Evolutionary conservation across 169 alveolate species (phyloP).

Genomic region (Nephromyces sp.): DNA sequence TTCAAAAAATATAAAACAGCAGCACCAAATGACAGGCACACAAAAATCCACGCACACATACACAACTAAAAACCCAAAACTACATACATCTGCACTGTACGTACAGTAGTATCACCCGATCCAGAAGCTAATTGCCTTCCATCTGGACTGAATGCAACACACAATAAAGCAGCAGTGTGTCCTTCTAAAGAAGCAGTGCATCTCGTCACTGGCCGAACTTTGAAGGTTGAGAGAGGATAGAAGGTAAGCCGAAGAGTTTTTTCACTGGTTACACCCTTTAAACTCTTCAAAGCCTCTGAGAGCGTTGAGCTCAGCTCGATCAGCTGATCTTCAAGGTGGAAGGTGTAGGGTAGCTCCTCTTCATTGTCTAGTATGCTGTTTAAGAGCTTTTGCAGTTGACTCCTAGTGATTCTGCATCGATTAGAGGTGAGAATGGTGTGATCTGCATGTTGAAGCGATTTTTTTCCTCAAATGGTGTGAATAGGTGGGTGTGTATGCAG

Average conservation of each 20-base stretch:
- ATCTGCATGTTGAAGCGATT: no score
- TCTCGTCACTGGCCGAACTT: constrained; percentile 75
- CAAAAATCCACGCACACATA: not conserved
- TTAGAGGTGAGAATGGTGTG: no score
- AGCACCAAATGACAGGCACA: not conserved
- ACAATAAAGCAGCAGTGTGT: constrained; percentile 75
- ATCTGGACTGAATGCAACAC: constrained; percentile 80
- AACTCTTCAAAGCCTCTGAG: not conserved
- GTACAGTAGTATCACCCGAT: constrained; percentile 39
- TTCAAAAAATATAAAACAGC: not conserved
- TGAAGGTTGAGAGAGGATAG: constrained; percentile 51
- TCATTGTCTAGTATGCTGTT: constrained; percentile 4
- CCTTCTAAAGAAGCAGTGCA: constrained; percentile 81
- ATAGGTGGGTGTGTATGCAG: no score
- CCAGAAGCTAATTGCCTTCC: constrained; percentile 50
- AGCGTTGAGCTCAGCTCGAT: not conserved
- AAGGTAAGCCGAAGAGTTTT: constrained; percentile 25
- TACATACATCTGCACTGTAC: not conserved
- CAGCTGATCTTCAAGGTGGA: not conserved
- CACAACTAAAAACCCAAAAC: not conserved
- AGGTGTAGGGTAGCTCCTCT: not conserved
- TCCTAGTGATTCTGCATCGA: not conserved
- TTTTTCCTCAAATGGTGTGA: no score
- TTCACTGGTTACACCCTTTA: constrained; percentile 1
- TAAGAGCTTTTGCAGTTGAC: not conserved